Evolutionary conservation across 768 basidiomycete species (phyloP), one percentile per base, ranked within the genome.

Genomic region (Auriscalpium vulgare): DNA sequence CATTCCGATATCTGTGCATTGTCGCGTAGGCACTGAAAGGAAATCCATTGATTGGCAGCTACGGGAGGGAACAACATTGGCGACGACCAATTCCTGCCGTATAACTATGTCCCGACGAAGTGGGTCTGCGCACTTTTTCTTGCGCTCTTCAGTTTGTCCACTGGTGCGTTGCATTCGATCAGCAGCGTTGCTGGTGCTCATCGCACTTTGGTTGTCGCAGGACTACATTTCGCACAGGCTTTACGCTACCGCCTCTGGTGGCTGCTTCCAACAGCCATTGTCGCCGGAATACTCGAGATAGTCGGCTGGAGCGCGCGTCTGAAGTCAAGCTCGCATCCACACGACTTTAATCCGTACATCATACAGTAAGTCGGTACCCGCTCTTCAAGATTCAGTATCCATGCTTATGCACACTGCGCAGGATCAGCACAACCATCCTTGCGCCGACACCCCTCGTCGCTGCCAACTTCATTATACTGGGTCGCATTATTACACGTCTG

Each of bases 231-330:
- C 43, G 51, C 36, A 11, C 70, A 72, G 50, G 65, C 72, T 0
- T 21, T 67, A 2, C 58, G 59, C 45, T 68, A 58, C 54, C 66
- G 68, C 0, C 48, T 71, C 3, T 74, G 72, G 69, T 75, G 68
- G 67, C 62, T 75, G 7, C 47, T 69, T 23, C 63, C 65, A 8
- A 75, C 73, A 1, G 61, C 64, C 7, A 61, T 67, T 6, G 53
- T 69, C 2, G 68, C 67, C 9, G 71, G 69, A 10, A 34, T 70
- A 1, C 63, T 65, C 35, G 75, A 76, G 59, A 61, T 72, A 10
- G 54, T 74, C 40, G 75, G 75, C 0, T 76, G 74, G 75, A 55
- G 59, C 19, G 74, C 64, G 1, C 59, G 75, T 10, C 54, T 70
- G 10, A 74, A 72, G 73, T 70, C 68, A 17, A 67, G 62, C 47